Evolutionary conservation across 2,329 filamentous ascomycete genomes (phyloP), one percentile per base, ranked within the genome.

Genomic region (Aspergillus pseudonomiae): DNA sequence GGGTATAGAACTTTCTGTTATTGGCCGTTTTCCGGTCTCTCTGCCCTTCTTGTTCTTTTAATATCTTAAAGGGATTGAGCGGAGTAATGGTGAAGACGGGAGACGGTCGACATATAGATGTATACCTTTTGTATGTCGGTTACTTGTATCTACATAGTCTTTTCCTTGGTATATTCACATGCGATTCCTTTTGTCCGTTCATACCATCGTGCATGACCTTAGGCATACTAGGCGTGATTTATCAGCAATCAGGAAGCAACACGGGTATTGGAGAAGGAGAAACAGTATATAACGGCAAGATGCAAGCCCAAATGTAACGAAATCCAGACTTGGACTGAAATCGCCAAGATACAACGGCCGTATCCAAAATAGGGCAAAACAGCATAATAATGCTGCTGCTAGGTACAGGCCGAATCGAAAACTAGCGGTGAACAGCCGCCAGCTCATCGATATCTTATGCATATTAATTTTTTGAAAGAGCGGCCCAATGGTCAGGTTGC

Each of bases 131-230:
- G 56, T 63, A 46, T 36, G 41, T 60, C 57, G 45, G 56, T 53
- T 65, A 63, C 46, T 57, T 65, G 63, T 65, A 54, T 60, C 34
- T 73, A 71, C 62, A 70, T 73, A 70, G 64, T 70, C 67, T 68
- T 68, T 62, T 72, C 70, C 63, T 68, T 66, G 68, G 67, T 71
- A 68, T 73, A 72, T 68, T 73, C 71, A 55, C 52, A 71, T 72
- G 68, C 69, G 53, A 69, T 73, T 73, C 69, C 70, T 46, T 73
- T 69, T 73, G 69, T 73, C 62, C 32, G n/a, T 24, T 55, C 32
- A 39, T 39, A 24, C 12, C 50, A n/a, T 26, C 11, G 3, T 36
- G 16, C 28, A 21, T 21, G 19, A 12, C 6, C 26, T 53, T 5
- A 19, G n/a, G 28, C 48, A 3, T 52, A 19, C 26, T 28, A 28